Evolutionary conservation across 768 basidiomycete genomes (phyloP).

Genomic region (Porphyrellus cyaneotinctus): DNA sequence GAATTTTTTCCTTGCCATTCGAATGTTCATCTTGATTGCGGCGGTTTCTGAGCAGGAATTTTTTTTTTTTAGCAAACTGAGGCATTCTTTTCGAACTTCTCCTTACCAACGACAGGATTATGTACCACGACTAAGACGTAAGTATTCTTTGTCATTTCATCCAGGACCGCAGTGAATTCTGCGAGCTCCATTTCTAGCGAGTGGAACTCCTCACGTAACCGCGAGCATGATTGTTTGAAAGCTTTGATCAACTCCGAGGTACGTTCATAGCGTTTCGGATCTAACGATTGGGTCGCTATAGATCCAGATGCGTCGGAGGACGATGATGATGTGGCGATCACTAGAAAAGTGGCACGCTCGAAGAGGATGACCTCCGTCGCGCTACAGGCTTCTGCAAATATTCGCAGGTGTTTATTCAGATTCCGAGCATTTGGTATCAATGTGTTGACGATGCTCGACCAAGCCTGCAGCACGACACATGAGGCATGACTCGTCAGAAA

Average conservation of each 20-base stretch:
- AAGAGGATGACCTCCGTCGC: conserved; percentile 95
- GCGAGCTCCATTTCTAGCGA: conserved; percentile 82
- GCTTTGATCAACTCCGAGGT: conserved; percentile 93
- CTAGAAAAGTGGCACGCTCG: conserved; percentile 96
- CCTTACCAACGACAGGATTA: conserved; percentile 80
- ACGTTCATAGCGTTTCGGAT: conserved; percentile 75
- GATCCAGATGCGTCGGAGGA: conserved; percentile 37
- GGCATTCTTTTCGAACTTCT: not conserved
- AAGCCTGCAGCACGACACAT: conserved; percentile 59
- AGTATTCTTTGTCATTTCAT: conserved; percentile 90
- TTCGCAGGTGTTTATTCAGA: conserved; percentile 80
- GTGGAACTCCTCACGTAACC: conserved; percentile 79
- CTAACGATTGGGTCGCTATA: conserved; percentile 43
- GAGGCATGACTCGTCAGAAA: conserved; percentile 3
- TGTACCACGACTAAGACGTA: conserved; percentile 89
- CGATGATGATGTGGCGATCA: conserved; percentile 84
- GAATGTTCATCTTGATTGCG: conserved; percentile 82
- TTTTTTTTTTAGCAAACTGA: not conserved
- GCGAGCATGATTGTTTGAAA: conserved; percentile 89
- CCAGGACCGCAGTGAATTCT: conserved; percentile 85
- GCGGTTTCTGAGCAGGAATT: conserved; percentile 65
- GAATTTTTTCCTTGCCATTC: conserved; percentile 81
- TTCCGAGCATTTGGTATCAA: conserved; percentile 93
- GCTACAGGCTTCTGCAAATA: conserved; percentile 80
- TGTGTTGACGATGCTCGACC: conserved; percentile 96